Evolutionary conservation across 305 asterid species (phyloP).

Genomic region (Fraxinus platypoda): DNA sequence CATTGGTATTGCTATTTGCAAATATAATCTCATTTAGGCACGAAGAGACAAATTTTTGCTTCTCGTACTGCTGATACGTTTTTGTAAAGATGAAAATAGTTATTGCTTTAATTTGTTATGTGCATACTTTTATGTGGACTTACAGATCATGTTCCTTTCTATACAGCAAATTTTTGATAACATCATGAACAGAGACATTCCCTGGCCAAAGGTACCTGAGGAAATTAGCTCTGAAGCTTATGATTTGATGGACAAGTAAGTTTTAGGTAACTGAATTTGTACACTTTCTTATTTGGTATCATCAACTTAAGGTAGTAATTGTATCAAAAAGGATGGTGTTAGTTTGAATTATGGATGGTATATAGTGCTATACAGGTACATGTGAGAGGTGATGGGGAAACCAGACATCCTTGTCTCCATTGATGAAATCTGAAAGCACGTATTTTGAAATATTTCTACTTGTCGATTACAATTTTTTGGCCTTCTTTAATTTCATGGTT

Average conservation of each 20-base stretch:
- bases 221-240: constrained; percentile 81
- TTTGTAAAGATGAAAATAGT: constrained; percentile 10
- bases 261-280: constrained; percentile 19
- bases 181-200: constrained; percentile 84
- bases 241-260: constrained; percentile 87
- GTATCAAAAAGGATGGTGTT: neutral
- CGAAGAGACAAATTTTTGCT: neutral
- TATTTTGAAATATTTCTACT: neutral
- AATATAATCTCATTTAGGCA: constrained; percentile 16
- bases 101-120: constrained; percentile 11
- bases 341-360: neutral
- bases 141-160: constrained; percentile 21
- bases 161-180: constrained; percentile 90
- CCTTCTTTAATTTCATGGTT: neutral
- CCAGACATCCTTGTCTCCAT: neutral
- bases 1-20: neutral
- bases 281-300: constrained; percentile 8
- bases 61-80: neutral
- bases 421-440: neutral
- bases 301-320: constrained; percentile 11
- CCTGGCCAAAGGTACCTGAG: constrained; percentile 92
- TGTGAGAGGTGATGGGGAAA: neutral
- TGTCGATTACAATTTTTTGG: neutral
- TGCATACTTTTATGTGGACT: constrained; percentile 11
- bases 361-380: neutral